Evolutionary conservation across 176 grass and related monocot species (phyloP).

Genomic region (Secale cereale): DNA sequence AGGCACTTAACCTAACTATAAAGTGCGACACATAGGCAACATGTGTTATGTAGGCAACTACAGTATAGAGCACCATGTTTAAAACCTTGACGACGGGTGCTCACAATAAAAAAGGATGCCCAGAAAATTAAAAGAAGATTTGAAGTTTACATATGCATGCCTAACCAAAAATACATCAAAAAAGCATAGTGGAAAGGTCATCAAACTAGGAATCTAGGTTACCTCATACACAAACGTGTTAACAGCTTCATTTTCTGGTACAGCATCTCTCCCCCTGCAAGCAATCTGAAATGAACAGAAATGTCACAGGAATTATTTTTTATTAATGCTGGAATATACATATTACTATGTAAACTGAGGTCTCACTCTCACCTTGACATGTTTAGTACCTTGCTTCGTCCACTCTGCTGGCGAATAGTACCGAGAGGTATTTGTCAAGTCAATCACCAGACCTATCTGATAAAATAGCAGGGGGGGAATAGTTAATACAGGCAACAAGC

Average conservation of each 20-base stretch:
- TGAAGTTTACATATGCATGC: neutral
- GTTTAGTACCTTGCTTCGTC: slow-evolving; percentile 66
- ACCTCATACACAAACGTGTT: slow-evolving; percentile 44
- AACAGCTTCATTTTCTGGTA: slow-evolving; percentile 78
- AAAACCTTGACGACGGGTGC: neutral
- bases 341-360: neutral
- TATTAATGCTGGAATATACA: neutral
- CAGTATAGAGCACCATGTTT: neutral
- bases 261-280: slow-evolving; percentile 73
- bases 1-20: neutral
- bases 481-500: neutral
- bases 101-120: neutral
- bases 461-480: neutral
- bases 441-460: slow-evolving; percentile 79
- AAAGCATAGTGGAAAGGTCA: neutral
- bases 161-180: neutral
- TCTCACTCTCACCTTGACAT: slow-evolving; percentile 70
- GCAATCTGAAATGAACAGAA: slow-evolving; percentile 51
- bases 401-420: slow-evolving; percentile 66
- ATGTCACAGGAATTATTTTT: neutral
- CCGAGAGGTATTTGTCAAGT: slow-evolving; percentile 74
- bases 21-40: neutral
- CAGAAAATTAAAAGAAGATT: neutral
- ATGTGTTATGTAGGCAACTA: neutral
- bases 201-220: neutral